Conservation (phyloP, 2,329 filamentous ascomycete genomes). For the Trichoderma aggressivum region DNA sequence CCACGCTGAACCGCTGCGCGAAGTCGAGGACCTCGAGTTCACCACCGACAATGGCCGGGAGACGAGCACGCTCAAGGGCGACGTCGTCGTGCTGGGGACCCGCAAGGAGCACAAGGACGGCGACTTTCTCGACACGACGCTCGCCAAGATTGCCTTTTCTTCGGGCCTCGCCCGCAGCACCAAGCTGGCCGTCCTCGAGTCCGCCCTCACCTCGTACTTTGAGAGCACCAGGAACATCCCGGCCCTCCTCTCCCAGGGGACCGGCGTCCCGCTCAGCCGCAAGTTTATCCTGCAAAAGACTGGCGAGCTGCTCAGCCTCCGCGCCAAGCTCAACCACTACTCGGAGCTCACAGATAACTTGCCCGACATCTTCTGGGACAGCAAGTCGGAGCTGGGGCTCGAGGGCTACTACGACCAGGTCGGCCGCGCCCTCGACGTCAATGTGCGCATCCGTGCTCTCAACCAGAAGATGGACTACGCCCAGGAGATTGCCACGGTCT, state of each 20-base stretch:
- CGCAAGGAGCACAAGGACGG: constrained; percentile 49
- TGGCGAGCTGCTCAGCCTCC: constrained; percentile 82
- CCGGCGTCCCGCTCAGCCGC: constrained; percentile 46
- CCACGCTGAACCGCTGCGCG: constrained; percentile 64
- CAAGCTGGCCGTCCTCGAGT: constrained; percentile 89
- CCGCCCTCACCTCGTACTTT: constrained; percentile 77
- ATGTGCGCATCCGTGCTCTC: constrained; percentile 81
- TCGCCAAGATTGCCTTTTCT: constrained; percentile 95
- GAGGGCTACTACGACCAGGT: constrained; percentile 96
- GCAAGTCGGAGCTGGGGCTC: constrained; percentile 78
- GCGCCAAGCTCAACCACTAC: constrained; percentile 93
- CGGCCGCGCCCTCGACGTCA: constrained; percentile 83
- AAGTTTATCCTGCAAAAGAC: constrained; percentile 89
- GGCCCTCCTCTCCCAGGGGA: constrained; percentile 66
- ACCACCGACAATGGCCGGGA: constrained; percentile 70
- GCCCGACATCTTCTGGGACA: constrained; percentile 97
- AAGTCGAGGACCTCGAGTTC: constrained; percentile 89
- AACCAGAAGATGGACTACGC: constrained; percentile 99
- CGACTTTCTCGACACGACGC: constrained; percentile 56
- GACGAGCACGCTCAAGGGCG: constrained; percentile 75
- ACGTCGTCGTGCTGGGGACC: constrained; percentile 85
- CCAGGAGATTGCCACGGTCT: constrained; percentile 85
- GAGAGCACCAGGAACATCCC: constrained; percentile 82
- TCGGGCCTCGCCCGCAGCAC: constrained; percentile 89
- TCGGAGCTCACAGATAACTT: constrained; percentile 93